phyloP scores from a whole-genome alignment of 345 rosid genomes.

The Eutrema japonicum region DNA sequence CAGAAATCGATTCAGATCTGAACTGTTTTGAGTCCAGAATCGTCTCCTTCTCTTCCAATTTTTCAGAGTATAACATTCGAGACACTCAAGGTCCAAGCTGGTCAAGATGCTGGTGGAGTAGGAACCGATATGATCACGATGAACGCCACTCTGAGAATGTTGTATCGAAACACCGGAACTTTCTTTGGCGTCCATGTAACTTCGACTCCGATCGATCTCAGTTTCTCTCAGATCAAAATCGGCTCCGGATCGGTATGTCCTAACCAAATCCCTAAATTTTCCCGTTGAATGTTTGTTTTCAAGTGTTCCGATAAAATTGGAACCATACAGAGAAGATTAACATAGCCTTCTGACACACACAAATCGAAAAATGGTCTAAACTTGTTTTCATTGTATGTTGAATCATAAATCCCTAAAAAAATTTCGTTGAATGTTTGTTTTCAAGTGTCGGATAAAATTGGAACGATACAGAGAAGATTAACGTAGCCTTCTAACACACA shows the following conservation, averaged over 20 bases:
- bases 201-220: slow-evolving; percentile 74
- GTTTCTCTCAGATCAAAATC: slow-evolving; percentile 60
- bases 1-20: slow-evolving; percentile 1
- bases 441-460: no score
- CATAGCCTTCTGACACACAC: background rate
- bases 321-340: background rate
- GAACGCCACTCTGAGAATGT: slow-evolving; percentile 76
- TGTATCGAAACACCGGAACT: slow-evolving; percentile 84
- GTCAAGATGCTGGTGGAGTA: slow-evolving; percentile 84
- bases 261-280: background rate
- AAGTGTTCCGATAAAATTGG: no score
- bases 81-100: slow-evolving; percentile 84
- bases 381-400: no score
- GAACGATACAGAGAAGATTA: no score
- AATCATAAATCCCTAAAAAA: no score
- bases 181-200: slow-evolving; percentile 94
- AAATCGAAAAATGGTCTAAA: no score
- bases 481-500: background rate
- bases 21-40: background rate
- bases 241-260: slow-evolving; percentile 83
- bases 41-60: background rate
- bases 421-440: no score
- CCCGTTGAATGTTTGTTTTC: background rate
- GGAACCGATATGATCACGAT: slow-evolving; percentile 88
- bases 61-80: slow-evolving; percentile 81